Base-by-base conservation (phyloP, 169 alveolate genomes). In the Pseudocohnilembus persalinus region DNA sequence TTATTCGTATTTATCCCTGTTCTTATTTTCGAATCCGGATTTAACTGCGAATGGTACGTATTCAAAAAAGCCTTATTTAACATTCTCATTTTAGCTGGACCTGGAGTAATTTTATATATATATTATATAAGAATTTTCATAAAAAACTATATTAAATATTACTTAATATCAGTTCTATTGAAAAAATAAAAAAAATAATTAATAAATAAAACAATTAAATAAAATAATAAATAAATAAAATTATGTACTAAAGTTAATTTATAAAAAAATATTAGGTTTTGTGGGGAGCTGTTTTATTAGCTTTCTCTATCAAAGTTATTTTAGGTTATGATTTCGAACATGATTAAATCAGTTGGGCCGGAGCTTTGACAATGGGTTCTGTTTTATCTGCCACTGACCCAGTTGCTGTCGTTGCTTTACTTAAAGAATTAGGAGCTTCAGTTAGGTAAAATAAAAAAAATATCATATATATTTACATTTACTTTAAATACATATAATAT, bases 381-480 rank as follows among this genome's bases (percentile, higher is more conserved):
- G 78, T 93, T 49, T 82, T 93, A n/a, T 89, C 91, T 31, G 96
- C 96, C 26, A 93, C 96, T 27, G 96, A 93, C 76, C 96, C 93
- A 35, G 96, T 93, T 28, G 95, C 96, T 20, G 96, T 93, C 31
- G 96, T 93, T 11, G 93, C 96, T 1, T 86, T 90, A 33, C 75
- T 93, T 20, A 93, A 89, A 79, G 94, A 90, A 83, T 74, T 93
- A 34, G 94, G 92, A 20, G 96, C 93, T 0, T 84, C 89, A 34
- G 81, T 84, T 30, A 74, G 93, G 34, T 88, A 89, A 31, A 76
- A n/a, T n/a, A n/a, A n/a, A n/a, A n/a, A n/a, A n/a, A n/a, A n/a
- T n/a, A n/a, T n/a, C n/a, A n/a, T n/a, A n/a, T n/a, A n/a, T n/a
- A n/a, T n/a, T n/a, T n/a, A n/a, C n/a, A n/a, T n/a, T n/a, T n/a